These are phyloP conservation scores for Chaetomium sp. DNA, from an alignment of 2,329 filamentous ascomycete genomes.

Conservation along the genomic window DNA sequence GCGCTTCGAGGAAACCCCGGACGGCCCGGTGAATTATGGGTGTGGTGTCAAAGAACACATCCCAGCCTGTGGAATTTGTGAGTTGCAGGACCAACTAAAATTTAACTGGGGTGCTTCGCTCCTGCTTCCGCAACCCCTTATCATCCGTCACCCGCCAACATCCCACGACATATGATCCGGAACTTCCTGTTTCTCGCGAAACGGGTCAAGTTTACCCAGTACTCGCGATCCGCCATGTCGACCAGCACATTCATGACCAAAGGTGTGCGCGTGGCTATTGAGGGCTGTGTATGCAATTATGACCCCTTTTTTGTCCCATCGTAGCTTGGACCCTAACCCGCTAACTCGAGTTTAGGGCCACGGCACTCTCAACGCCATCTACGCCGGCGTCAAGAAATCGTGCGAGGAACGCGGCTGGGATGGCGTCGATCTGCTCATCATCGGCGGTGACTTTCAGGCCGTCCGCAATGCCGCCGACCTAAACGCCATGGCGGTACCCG, in stretches of 20 bases:
- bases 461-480: slow-evolving; percentile 84
- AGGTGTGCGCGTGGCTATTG: slow-evolving; percentile 69
- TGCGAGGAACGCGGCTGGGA: slow-evolving; percentile 70
- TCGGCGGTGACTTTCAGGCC: slow-evolving; percentile 93
- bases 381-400: slow-evolving; percentile 65
- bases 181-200: not conserved
- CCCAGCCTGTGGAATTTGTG: too few relatives aligned
- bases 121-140: not conserved
- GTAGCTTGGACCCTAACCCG: too few relatives aligned
- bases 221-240: not conserved
- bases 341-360: slow-evolving; percentile 60
- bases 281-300: slow-evolving; percentile 68
- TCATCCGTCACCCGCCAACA: not conserved
- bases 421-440: slow-evolving; percentile 81
- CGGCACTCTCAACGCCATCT: slow-evolving; percentile 86
- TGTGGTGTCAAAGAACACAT: too few relatives aligned
- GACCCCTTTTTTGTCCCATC: not conserved
- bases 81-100: too few relatives aligned
- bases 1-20: too few relatives aligned
- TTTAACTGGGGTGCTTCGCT: not conserved
- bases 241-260: slow-evolving; percentile 16
- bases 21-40: too few relatives aligned
- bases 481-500: slow-evolving; percentile 80
- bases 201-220: not conserved
- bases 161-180: not conserved